Evolutionary conservation across 306 rosid genomes (phyloP).

Genomic region (Amphicarpaea edgeworthii): DNA sequence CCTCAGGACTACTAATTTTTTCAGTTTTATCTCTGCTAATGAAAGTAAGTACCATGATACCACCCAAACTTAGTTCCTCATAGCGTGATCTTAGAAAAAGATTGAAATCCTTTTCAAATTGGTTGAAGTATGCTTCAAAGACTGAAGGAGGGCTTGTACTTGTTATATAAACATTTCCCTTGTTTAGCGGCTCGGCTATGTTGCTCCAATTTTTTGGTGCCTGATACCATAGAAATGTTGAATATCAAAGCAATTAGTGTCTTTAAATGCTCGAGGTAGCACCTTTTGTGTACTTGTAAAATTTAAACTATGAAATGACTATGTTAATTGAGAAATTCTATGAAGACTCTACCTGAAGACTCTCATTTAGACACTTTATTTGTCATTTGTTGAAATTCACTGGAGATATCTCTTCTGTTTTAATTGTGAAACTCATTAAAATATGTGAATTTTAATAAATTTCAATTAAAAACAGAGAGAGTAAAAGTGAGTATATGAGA

Average conservation of each 20-base stretch:
- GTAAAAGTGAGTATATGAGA: too few species aligned
- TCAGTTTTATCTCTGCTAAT: constrained; percentile 34
- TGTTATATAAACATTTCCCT: constrained; percentile 36
- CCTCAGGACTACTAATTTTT: constrained; percentile 25
- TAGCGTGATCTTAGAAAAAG: constrained; percentile 52
- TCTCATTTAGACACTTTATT: too few species aligned
- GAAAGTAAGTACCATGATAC: constrained; percentile 55
- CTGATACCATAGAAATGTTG: constrained; percentile 19
- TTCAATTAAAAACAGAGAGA: too few species aligned
- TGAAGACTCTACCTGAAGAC: too few species aligned
- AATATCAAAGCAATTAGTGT: not conserved
- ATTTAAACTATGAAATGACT: too few species aligned
- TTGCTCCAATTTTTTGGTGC: constrained; percentile 26
- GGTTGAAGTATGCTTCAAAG: constrained; percentile 35
- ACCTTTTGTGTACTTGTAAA: too few species aligned
- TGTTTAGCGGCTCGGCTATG: constrained; percentile 24
- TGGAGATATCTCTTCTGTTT: too few species aligned
- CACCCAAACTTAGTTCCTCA: constrained; percentile 48
- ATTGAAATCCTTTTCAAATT: constrained; percentile 55
- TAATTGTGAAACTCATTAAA: too few species aligned
- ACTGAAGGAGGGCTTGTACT: constrained; percentile 46
- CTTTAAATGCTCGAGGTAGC: too few species aligned
- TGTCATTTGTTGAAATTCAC: too few species aligned
- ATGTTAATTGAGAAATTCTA: too few species aligned
- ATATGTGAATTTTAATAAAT: too few species aligned